These are phyloP conservation scores for Eucalyptus guilfoylei DNA, from an alignment of 345 rosid species.

Conservation along the genomic window DNA sequence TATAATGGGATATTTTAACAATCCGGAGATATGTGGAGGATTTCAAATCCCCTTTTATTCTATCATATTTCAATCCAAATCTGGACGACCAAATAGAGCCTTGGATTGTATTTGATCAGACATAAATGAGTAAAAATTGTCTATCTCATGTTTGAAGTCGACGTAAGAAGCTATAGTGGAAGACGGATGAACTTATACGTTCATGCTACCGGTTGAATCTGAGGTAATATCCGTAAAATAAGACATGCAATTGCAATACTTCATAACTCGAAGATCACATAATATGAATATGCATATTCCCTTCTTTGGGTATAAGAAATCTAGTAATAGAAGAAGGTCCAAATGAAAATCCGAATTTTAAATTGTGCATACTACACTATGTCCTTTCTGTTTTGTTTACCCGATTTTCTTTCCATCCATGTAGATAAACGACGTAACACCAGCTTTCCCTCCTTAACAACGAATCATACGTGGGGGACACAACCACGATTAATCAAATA, in stretches of 20 bases:
- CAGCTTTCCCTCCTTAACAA: background rate
- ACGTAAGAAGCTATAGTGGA: background rate
- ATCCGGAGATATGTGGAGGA: background rate
- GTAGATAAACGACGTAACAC: background rate
- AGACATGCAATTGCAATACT: background rate
- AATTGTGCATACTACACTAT: background rate
- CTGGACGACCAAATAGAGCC: fast-evolving
- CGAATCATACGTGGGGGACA: background rate
- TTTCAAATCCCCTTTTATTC: too few relatives aligned
- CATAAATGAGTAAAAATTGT: background rate
- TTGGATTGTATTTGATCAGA: background rate
- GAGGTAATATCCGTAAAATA: background rate
- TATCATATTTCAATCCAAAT: background rate
- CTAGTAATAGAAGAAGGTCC: background rate
- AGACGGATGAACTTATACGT: background rate
- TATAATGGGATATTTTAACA: too few relatives aligned
- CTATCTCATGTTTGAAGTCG: background rate
- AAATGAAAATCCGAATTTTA: background rate
- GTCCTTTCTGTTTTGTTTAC: background rate
- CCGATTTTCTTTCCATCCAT: background rate
- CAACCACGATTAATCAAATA: background rate
- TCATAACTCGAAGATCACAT: background rate
- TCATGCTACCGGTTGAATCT: background rate
- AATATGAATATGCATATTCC: too few relatives aligned
- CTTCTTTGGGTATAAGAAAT: background rate